Conservation (phyloP, 164 flowering plant species). For the Stephania cephalantha region DNA sequence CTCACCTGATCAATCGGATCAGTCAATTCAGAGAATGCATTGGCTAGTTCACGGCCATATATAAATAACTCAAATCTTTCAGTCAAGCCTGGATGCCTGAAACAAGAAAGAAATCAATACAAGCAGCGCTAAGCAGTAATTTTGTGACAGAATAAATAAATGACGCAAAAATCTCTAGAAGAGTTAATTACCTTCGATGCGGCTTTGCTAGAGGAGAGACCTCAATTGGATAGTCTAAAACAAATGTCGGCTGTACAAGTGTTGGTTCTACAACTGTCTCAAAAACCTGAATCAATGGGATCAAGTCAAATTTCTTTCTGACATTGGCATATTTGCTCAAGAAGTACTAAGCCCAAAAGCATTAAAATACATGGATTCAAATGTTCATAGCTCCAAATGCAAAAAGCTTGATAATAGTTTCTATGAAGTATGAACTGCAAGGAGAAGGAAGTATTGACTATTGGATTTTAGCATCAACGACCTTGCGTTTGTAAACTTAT, state of each 20-base stretch:
- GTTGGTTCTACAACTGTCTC: conserved; percentile 76
- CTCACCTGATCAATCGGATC: conserved; percentile 98
- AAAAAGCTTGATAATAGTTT: no score
- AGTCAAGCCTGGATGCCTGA: conserved; percentile 77
- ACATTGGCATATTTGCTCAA: background rate
- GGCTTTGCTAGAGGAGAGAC: conserved; percentile 97
- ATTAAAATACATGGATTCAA: no score
- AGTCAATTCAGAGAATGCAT: conserved; percentile 94
- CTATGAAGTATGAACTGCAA: no score
- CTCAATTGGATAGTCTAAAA: conserved; percentile 92
- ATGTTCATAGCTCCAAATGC: no score
- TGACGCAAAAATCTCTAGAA: background rate
- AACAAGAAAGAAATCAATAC: background rate
- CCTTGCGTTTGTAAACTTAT: no score
- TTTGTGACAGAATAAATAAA: background rate
- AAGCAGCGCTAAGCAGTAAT: background rate
- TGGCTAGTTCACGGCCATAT: conserved; percentile 94
- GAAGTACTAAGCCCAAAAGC: background rate
- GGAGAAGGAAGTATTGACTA: no score
- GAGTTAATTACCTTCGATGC: conserved; percentile 60
- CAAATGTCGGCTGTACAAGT: conserved; percentile 92
- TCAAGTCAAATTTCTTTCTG: background rate
- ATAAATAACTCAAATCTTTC: conserved; percentile 95
- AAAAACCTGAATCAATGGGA: conserved; percentile 59
- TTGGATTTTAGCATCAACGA: no score